These are phyloP conservation scores for Aspergillus diversus DNA, from an alignment of 495 filamentous ascomycete genomes.

Conservation along the genomic window DNA sequence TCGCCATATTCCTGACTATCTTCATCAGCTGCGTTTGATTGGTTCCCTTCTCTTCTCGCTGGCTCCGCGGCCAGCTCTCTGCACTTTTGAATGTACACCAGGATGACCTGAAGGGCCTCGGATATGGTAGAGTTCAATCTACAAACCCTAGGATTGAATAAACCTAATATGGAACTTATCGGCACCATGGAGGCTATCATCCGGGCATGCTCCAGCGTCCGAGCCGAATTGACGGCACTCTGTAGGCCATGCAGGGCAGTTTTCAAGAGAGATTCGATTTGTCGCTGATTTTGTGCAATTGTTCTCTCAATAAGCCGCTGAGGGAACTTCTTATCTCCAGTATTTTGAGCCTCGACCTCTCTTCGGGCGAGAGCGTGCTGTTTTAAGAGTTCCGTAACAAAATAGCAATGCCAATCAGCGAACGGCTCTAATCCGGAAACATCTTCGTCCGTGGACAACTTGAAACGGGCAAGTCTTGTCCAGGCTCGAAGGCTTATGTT, in stretches of 20 bases:
- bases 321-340: constrained; percentile 45
- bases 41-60: constrained; percentile 14
- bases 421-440: constrained; percentile 58
- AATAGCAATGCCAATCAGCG: constrained; percentile 68
- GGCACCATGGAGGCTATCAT: constrained; percentile 41
- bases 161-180: constrained; percentile 37
- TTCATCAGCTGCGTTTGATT: constrained; percentile 45
- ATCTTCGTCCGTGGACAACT: constrained; percentile 63
- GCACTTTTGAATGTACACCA: constrained; percentile 44
- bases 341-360: constrained; percentile 63
- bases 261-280: constrained; percentile 61
- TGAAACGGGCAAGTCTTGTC: constrained; percentile 76
- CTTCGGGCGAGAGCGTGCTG: constrained; percentile 63
- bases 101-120: constrained; percentile 41
- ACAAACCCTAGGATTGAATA: constrained; percentile 41
- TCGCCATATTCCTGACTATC: constrained; percentile 80
- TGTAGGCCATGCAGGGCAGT: constrained; percentile 57
- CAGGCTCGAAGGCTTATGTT: constrained; percentile 81
- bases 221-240: constrained; percentile 48
- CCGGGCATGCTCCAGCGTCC: constrained; percentile 39
- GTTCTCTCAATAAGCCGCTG: constrained; percentile 55
- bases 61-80: constrained; percentile 15
- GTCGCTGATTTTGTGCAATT: constrained; percentile 63
- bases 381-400: constrained; percentile 57
- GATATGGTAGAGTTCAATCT: constrained; percentile 43